Conservation (phyloP, 352 stramenopile species). For the Poterioochromonas sp. region DNA sequence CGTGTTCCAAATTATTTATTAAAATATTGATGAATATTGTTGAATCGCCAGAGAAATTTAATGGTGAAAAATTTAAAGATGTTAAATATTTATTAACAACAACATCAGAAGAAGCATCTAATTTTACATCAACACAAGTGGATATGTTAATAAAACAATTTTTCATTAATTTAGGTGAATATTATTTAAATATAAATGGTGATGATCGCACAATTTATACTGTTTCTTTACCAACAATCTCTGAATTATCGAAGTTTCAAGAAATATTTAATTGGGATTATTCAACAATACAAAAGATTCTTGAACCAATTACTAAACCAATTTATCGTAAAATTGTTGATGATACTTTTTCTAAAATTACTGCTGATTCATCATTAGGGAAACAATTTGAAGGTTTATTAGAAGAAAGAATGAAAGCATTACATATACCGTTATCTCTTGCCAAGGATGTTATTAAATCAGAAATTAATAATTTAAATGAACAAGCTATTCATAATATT, state of each 20-base stretch:
- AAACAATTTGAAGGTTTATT: neutral
- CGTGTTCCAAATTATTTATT: slow-evolving; percentile 4
- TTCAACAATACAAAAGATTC: neutral
- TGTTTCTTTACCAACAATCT: neutral
- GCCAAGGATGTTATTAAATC: too few species aligned
- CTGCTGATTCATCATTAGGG: neutral
- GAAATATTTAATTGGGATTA: slow-evolving; percentile 16
- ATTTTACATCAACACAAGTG: slow-evolving; percentile 10
- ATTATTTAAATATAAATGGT: too few species aligned
- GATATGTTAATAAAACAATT: slow-evolving; percentile 19
- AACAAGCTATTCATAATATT: too few species aligned
- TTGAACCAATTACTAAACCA: neutral
- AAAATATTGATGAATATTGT: too few species aligned
- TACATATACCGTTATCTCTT: neutral
- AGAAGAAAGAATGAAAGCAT: neutral
- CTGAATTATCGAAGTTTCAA: slow-evolving; percentile 7
- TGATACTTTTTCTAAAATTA: neutral
- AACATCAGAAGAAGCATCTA: neutral
- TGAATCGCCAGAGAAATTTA: neutral
- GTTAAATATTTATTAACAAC: slow-evolving; percentile 12
- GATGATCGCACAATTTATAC: neutral
- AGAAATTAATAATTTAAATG: too few species aligned
- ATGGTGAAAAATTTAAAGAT: slow-evolving; percentile 4
- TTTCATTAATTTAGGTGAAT: too few species aligned
- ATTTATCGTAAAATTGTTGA: neutral